These are phyloP conservation scores for Clausena lansium DNA, from an alignment of 345 rosid species.

Conservation along the genomic window DNA sequence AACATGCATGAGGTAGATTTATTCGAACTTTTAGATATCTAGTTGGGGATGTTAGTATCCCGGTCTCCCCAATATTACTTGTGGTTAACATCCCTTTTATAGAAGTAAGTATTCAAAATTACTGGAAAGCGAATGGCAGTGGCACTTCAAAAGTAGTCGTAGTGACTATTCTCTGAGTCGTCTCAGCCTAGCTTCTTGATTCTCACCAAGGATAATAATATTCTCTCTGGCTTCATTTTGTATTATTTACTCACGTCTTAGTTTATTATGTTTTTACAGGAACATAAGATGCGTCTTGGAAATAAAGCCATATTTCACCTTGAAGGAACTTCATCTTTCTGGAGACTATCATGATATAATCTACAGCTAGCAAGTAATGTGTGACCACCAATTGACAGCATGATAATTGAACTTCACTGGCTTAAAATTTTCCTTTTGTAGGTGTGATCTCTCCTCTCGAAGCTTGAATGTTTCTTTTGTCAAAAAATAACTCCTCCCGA, in stretches of 20 bases:
- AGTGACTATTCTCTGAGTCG: not conserved
- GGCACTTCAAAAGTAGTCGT: not conserved
- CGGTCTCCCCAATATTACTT: not conserved
- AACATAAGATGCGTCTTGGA: conserved; percentile 81
- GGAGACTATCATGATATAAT: not conserved
- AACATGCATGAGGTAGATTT: not conserved
- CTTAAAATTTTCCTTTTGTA: not conserved
- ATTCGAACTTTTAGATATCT: not conserved
- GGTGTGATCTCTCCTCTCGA: not conserved
- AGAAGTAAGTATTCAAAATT: not conserved
- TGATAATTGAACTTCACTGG: no score
- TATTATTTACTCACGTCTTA: conserved; percentile 1
- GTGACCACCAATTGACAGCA: not conserved
- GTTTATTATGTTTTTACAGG: conserved; percentile 43
- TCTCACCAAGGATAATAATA: not conserved
- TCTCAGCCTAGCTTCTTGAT: not conserved
- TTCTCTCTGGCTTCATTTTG: not conserved
- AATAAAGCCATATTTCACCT: conserved; percentile 94
- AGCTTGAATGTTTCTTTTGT: not conserved
- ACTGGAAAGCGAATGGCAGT: not conserved
- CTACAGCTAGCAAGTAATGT: not conserved
- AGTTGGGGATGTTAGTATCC: not conserved
- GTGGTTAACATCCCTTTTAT: not conserved
- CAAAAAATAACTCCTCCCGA: not conserved
- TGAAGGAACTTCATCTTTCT: conserved; percentile 56